A percentile compares a stretch with the other conserved stretches of the same genome.
These are phyloP conservation scores for Citrullus colocynthis DNA, from an alignment of 306 rosid species.

Conservation along the genomic window DNA sequence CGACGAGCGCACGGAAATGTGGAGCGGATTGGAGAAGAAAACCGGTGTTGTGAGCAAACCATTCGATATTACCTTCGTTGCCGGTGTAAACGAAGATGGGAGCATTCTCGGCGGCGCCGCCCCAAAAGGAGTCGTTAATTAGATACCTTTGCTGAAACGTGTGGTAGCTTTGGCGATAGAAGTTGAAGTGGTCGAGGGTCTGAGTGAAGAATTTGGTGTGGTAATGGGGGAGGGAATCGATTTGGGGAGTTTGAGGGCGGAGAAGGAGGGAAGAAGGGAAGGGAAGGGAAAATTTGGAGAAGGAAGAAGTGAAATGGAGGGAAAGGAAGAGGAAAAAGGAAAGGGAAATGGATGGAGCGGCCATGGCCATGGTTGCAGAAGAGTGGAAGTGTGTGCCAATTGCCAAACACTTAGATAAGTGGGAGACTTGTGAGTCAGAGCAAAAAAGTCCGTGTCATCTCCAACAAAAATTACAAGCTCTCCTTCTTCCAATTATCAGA, in stretches of 20 bases:
- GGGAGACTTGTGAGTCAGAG: too few species aligned
- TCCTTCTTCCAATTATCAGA: too few species aligned
- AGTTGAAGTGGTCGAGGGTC: conserved; percentile 79
- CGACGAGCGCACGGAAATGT: conserved; percentile 54
- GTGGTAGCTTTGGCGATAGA: conserved; percentile 46
- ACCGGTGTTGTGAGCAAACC: conserved; percentile 83
- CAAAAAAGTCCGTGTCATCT: too few species aligned
- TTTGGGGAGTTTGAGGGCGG: conserved; percentile 16
- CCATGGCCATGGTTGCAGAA: conserved; percentile 5
- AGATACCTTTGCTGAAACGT: conserved; percentile 72
- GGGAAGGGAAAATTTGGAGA: conserved; percentile 13
- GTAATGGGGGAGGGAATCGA: conserved; percentile 23
- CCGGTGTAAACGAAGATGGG: conserved; percentile 94
- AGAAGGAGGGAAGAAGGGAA: conserved; percentile 33
- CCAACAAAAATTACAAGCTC: too few species aligned
- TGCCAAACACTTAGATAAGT: too few species aligned
- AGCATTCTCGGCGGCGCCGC: conserved; percentile 51
- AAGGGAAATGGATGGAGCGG: background rate
- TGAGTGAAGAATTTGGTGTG: conserved; percentile 60
- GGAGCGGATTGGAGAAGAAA: conserved; percentile 63
- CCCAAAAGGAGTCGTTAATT: conserved; percentile 67
- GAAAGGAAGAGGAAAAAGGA: conserved; percentile 13
- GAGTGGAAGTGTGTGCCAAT: background rate
- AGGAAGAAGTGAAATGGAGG: conserved; percentile 8
- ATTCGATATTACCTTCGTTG: conserved; percentile 74